phyloP scores from a whole-genome alignment of 2,329 filamentous ascomycete species.

The Botrytis tulipae region DNA sequence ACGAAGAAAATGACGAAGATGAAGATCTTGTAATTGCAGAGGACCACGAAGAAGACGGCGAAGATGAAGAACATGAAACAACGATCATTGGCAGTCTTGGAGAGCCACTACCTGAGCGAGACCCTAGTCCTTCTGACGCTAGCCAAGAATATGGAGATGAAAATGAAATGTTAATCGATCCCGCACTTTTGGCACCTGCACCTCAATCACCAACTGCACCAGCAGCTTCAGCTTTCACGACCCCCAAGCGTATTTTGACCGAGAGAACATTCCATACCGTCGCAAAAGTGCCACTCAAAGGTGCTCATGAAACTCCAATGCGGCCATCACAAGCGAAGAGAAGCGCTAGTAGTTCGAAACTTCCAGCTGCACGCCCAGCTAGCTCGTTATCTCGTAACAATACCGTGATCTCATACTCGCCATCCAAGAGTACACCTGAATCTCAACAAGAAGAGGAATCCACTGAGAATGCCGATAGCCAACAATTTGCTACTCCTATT shows the following conservation, averaged over 20 bases:
- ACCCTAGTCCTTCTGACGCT: slow-evolving; percentile 56
- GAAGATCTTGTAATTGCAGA: slow-evolving; percentile 4
- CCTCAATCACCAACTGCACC: slow-evolving; percentile 19
- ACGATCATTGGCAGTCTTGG: neutral
- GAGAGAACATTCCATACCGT: slow-evolving; percentile 64
- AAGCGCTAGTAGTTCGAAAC: slow-evolving; percentile 44
- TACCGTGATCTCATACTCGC: slow-evolving; percentile 55
- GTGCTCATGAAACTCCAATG: slow-evolving; percentile 50
- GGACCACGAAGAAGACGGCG: neutral
- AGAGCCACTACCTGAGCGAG: slow-evolving; percentile 26
- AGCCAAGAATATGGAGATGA: slow-evolving; percentile 68
- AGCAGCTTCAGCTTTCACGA: slow-evolving; percentile 24
- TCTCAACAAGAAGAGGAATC: slow-evolving; percentile 8
- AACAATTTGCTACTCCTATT: slow-evolving; percentile 38
- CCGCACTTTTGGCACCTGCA: slow-evolving; percentile 41
- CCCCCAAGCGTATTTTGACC: slow-evolving; percentile 33
- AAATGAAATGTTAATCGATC: slow-evolving; percentile 58
- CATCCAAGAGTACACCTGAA: slow-evolving; percentile 43
- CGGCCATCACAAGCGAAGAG: slow-evolving; percentile 40
- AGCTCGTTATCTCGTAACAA: slow-evolving; percentile 47
- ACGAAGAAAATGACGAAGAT: neutral
- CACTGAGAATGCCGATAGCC: slow-evolving; percentile 23
- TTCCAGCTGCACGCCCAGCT: slow-evolving; percentile 46
- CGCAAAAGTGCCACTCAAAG: slow-evolving; percentile 74
- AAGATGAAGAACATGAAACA: slow-evolving; percentile 14